Percentiles rank a stretch among this genome's conserved stretches.
These are phyloP conservation scores for Coniella lustricola DNA, from an alignment of 2,329 filamentous ascomycete species.

Conservation along the genomic window DNA sequence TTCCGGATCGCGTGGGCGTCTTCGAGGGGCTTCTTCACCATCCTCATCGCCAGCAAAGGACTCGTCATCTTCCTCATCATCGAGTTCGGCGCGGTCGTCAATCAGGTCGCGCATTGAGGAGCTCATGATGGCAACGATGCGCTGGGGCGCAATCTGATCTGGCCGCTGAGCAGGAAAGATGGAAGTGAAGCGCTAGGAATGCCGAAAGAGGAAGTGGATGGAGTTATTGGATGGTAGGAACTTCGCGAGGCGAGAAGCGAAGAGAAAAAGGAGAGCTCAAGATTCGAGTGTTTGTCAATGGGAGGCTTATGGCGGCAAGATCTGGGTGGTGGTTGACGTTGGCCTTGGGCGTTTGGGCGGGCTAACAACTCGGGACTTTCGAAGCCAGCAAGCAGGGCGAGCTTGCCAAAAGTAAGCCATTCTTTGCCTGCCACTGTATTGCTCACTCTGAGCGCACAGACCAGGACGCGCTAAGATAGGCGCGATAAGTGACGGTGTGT, in stretches of 20 bases:
- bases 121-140: constrained; percentile 46
- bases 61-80: constrained; percentile 78
- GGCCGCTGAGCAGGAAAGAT: constrained; percentile 8
- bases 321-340: constrained; percentile 3
- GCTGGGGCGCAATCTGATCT: background rate
- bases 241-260: no score
- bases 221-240: no score
- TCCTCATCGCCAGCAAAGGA: constrained; percentile 73
- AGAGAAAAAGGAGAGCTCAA: no score
- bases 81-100: constrained; percentile 77
- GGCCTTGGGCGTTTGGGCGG: constrained; percentile 1
- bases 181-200: background rate
- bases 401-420: constrained; percentile 2
- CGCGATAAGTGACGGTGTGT: background rate
- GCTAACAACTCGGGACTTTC: constrained; percentile 1
- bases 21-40: constrained; percentile 61
- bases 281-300: background rate
- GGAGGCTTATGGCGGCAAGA: background rate
- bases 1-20: constrained; percentile 36
- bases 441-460: background rate
- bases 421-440: constrained; percentile 6
- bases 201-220: background rate
- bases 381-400: constrained; percentile 7
- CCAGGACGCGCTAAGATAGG: background rate
- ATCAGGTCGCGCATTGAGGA: constrained; percentile 67